Conservation (phyloP, 2,329 filamentous ascomycete genomes). For the Lasiodiplodia gonubiensis region DNA sequence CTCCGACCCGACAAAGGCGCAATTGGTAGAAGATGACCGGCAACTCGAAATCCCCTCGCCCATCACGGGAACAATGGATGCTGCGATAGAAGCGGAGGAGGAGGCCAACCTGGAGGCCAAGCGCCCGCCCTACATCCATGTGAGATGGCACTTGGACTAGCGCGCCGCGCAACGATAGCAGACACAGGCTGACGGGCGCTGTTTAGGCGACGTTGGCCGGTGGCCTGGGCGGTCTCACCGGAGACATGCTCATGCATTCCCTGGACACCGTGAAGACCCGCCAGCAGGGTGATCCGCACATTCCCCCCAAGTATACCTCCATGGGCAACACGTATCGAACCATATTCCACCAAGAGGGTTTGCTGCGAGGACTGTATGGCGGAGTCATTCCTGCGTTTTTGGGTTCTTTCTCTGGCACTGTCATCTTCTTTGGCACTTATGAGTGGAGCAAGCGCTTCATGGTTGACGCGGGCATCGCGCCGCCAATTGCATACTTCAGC, state of each 20-base stretch:
- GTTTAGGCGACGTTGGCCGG: constrained; percentile 92
- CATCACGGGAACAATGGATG: constrained; percentile 31
- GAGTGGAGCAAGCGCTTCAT: constrained; percentile 92
- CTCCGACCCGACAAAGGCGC: constrained; percentile 40
- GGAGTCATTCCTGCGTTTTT: constrained; percentile 91
- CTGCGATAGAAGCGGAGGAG: constrained; percentile 33
- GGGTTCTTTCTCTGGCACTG: constrained; percentile 90
- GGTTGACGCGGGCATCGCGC: constrained; percentile 81
- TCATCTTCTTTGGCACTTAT: constrained; percentile 95
- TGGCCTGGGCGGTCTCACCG: constrained; percentile 87
- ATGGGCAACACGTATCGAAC: constrained; percentile 90
- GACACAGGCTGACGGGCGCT: constrained; percentile 9
- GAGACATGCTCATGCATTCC: constrained; percentile 98
- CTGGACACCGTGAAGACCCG: constrained; percentile 98
- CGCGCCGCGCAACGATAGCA: not conserved
- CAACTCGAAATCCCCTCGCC: constrained; percentile 36
- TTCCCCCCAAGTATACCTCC: constrained; percentile 90
- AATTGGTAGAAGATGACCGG: constrained; percentile 47
- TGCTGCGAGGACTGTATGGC: constrained; percentile 84
- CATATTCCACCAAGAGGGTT: constrained; percentile 89
- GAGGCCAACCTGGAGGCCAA: constrained; percentile 50
- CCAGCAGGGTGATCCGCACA: constrained; percentile 92
- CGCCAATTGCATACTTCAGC: constrained; percentile 82
- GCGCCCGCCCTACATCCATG: constrained; percentile 56
- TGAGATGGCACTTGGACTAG: constrained; percentile 35